phyloP scores from a whole-genome alignment of 495 filamentous ascomycete genomes.

The Chaetomidium leptoderma region DNA sequence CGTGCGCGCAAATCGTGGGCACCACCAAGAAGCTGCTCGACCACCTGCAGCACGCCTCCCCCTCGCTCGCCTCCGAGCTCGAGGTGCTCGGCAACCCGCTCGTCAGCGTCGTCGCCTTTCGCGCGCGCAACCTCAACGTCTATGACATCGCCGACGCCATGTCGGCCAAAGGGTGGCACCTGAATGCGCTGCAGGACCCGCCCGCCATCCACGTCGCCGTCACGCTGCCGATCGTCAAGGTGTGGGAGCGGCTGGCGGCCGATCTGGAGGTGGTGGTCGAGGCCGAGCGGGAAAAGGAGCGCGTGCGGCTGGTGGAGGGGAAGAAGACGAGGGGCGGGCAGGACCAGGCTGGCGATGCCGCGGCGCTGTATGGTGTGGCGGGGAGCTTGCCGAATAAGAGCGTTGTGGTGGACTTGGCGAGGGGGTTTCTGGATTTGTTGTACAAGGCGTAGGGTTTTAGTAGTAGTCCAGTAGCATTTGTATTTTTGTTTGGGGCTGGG shows the following conservation, averaged over 20 bases:
- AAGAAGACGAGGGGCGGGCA: constrained; percentile 57
- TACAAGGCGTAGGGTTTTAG: constrained; percentile 70
- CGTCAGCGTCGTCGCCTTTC: constrained; percentile 86
- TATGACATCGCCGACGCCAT: constrained; percentile 88
- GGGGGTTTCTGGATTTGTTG: constrained; percentile 88
- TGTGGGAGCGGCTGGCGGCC: constrained; percentile 69
- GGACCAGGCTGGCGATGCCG: constrained; percentile 61
- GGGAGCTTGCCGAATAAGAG: constrained; percentile 93
- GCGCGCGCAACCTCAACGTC: constrained; percentile 65
- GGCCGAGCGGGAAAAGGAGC: constrained; percentile 65
- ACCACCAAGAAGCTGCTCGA: constrained; percentile 77
- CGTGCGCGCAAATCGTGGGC: constrained; percentile 83
- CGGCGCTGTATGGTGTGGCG: constrained; percentile 91
- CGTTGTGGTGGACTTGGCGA: constrained; percentile 83
- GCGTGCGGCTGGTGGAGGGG: constrained; percentile 64
- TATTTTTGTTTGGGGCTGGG: background rate
- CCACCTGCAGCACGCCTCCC: constrained; percentile 63
- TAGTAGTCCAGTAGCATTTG: no score
- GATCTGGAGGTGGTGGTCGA: constrained; percentile 79
- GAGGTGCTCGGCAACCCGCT: constrained; percentile 79
- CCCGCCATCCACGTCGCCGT: constrained; percentile 97
- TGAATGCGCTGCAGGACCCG: constrained; percentile 89
- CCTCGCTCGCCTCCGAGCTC: constrained; percentile 64
- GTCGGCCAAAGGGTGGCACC: constrained; percentile 81
- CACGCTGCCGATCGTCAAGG: constrained; percentile 76